phyloP scores from a whole-genome alignment of 2,329 filamentous ascomycete species.

The Claviceps arundinis region DNA sequence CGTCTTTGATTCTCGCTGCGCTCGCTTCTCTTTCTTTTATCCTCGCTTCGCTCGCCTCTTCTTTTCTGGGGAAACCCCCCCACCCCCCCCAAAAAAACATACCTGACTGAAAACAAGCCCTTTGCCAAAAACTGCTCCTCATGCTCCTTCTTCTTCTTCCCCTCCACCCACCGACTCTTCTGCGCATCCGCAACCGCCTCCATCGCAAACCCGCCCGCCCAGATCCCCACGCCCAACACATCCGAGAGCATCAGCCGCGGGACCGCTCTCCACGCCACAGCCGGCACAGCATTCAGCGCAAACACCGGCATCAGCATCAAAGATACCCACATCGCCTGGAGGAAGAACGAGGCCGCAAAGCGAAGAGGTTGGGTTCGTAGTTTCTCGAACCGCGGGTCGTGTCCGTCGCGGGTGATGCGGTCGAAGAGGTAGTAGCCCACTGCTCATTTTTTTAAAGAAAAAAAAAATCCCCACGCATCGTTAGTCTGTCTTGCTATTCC shows the following conservation, averaged over 20 bases:
- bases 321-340: slow-evolving; percentile 55
- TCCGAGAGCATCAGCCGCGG: slow-evolving; percentile 37
- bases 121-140: slow-evolving; percentile 46
- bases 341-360: slow-evolving; percentile 27
- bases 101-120: background rate
- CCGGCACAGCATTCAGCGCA: slow-evolving; percentile 48
- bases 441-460: slow-evolving; percentile 18
- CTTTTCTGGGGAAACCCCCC: no score
- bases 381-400: slow-evolving; percentile 37
- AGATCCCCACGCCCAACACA: slow-evolving; percentile 43
- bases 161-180: slow-evolving; percentile 47
- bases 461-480: no score
- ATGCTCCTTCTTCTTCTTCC: slow-evolving; percentile 51
- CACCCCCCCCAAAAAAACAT: no score
- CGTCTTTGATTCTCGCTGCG: no score
- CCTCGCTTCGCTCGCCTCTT: no score
- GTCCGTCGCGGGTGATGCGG: slow-evolving; percentile 44
- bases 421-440: slow-evolving; percentile 53
- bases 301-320: slow-evolving; percentile 54
- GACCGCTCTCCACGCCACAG: slow-evolving; percentile 33
- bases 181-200: slow-evolving; percentile 51
- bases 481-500: no score
- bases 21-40: no score
- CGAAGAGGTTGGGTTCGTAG: slow-evolving; percentile 22
- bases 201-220: slow-evolving; percentile 43